Base-by-base conservation (phyloP, 2,329 filamentous ascomycete genomes). In the Ophidiomyces ophidiicola region DNA sequence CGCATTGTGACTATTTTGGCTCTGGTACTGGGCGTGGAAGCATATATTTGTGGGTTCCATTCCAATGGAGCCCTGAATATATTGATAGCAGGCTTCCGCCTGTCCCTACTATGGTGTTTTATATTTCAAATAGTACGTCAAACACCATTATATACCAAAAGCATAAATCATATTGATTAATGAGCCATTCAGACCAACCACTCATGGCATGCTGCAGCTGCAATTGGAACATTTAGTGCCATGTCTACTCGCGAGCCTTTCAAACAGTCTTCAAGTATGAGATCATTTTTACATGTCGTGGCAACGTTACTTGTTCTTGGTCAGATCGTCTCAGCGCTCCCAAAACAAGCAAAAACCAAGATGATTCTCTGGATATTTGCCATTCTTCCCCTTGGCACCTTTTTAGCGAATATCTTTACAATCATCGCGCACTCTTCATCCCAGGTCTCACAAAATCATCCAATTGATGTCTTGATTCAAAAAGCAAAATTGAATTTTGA, bases 101-200 rank as follows among this genome's bases (percentile, higher is more conserved):
- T 39, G 20, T 31, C 36, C n/a, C 12, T 39, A 19, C 32, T 19
- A n/a, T 43, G 41, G 41, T 43, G 32, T 43, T 39, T 34, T 20
- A 14, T 43, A 10, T 21, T 39, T 36, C 24, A 43, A 39, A 36
- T 32, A 39, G 41, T 43, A 30, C 32, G 36, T 35, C 12, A 26
- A 18, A 11, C 20, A 12, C 10, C 23, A n/a, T 19, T 18, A 12
- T 23, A 11, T 2, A 19, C 10, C 3, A 7, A 11, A 18, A 32
- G 8, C 14, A 12, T 36, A 21, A n/a, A 3, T 18, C 19, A 14
- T 6, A 19, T 39, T 10, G n/a, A n/a, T 32, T 43, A 20, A 39
- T 20, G n/a, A 19, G 12, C 10, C 10, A 17, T 17, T 7, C 8
- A 43, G 41, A 17, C 30, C 21, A 18, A 28, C 20, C 10, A 28